A percentile compares a stretch with the other conserved stretches of the same genome.
These are phyloP conservation scores for Blepharisma japonicum DNA, from an alignment of 73 alveolate species.

Conservation along the genomic window DNA sequence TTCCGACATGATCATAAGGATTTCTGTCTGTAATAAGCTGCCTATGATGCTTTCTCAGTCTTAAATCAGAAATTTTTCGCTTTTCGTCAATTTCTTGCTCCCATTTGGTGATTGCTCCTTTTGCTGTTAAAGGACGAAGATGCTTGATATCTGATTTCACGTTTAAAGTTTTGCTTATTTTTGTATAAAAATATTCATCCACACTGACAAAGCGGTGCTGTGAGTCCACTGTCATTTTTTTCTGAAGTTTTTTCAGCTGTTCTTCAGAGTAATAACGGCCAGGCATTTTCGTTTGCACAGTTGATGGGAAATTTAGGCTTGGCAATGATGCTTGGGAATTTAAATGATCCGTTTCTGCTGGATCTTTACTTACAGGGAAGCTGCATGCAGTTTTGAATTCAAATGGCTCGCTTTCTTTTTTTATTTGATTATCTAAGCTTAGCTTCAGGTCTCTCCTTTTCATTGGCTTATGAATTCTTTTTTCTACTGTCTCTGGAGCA, in stretches of 20 bases:
- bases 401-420: too few species aligned
- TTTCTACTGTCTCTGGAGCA: too few species aligned
- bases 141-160: conserved; percentile 1
- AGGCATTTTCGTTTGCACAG: not conserved
- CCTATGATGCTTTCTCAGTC: not conserved
- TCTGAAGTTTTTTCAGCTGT: not conserved
- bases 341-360: too few species aligned
- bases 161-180: conserved; percentile 8
- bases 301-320: too few species aligned
- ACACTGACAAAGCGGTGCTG: not conserved
- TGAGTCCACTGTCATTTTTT: not conserved
- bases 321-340: too few species aligned
- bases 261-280: conserved; percentile 18
- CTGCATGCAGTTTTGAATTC: too few species aligned
- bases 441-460: too few species aligned
- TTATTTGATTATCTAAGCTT: too few species aligned
- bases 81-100: conserved; percentile 15
- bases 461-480: too few species aligned
- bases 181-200: conserved; percentile 2
- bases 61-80: not conserved
- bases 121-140: not conserved
- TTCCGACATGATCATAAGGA: not conserved
- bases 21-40: not conserved
- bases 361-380: too few species aligned
- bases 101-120: conserved; percentile 12